Evolutionary conservation across 192 early-diverging fungal species (phyloP).

Genomic region (Jimgerdemannia flammicorona): DNA sequence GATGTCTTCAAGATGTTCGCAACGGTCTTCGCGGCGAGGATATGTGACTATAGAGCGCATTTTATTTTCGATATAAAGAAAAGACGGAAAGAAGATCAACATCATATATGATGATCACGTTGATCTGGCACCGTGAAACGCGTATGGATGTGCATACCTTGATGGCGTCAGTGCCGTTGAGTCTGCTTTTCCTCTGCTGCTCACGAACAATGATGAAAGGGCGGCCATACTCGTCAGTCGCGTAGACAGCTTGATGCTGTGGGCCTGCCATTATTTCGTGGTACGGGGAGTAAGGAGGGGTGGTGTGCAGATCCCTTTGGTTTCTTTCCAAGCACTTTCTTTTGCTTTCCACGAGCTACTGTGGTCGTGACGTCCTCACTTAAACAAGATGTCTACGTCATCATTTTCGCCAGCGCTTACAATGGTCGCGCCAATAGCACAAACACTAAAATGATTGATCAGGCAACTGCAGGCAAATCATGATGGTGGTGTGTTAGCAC

Average conservation of each 20-base stretch:
- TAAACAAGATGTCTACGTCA: no score
- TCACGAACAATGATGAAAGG: slow-evolving; percentile 99
- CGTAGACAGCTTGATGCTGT: slow-evolving; percentile 66
- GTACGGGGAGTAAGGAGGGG: no score
- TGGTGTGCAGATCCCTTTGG: no score
- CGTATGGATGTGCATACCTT: slow-evolving; percentile 63
- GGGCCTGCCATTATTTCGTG: neutral
- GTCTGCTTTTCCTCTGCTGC: slow-evolving; percentile 87
- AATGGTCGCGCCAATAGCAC: no score
- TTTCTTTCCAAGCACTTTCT: no score
- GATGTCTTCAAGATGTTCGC: slow-evolving; percentile 98
- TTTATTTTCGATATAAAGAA: neutral
- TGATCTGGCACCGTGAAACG: neutral
- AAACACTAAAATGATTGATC: no score
- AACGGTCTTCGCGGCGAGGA: slow-evolving; percentile 96
- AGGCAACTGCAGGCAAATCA: no score
- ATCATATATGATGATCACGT: neutral
- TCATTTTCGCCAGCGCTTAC: no score
- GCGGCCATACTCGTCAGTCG: slow-evolving; percentile 94
- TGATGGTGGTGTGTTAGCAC: no score
- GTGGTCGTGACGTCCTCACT: no score
- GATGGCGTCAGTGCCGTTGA: slow-evolving; percentile 90
- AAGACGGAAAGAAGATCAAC: neutral
- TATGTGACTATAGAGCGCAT: slow-evolving; percentile 73
- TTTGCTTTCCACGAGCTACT: no score